Conservation (phyloP, 306 rosid species). For the Parietaria judaica region DNA sequence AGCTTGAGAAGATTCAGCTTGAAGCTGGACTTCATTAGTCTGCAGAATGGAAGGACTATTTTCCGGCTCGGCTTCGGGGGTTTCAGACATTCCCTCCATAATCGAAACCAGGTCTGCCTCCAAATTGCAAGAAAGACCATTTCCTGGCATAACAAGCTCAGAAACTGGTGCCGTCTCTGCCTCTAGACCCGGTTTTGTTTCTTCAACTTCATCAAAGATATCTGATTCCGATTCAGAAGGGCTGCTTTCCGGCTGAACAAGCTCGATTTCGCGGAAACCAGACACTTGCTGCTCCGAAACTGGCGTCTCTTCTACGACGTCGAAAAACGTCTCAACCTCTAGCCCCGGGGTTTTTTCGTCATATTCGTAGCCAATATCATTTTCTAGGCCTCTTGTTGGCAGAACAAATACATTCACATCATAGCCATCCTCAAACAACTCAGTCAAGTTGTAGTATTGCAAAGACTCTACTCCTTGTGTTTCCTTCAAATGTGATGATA, state of each 20-base stretch:
- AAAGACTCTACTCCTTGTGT: slow-evolving; percentile 20
- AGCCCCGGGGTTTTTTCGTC: slow-evolving; percentile 17
- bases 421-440: slow-evolving; percentile 23
- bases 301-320: neutral
- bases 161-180: slow-evolving; percentile 3
- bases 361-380: slow-evolving; percentile 2
- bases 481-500: slow-evolving; percentile 30
- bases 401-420: slow-evolving; percentile 10
- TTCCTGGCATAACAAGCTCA: slow-evolving; percentile 12
- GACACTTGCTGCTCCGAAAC: too few species aligned
- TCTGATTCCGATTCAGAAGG: neutral
- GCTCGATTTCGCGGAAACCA: neutral
- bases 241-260: slow-evolving; percentile 1
- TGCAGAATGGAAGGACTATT: neutral
- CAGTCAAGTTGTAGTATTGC: slow-evolving; percentile 45
- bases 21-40: neutral
- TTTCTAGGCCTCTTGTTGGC: neutral
- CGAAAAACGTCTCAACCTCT: neutral
- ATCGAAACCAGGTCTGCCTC: neutral
- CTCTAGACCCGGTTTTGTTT: slow-evolving; percentile 14
- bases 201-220: slow-evolving; percentile 12
- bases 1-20: neutral
- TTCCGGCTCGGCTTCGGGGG: neutral
- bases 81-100: neutral
- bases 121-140: neutral